phyloP scores from a whole-genome alignment of 164 flowering plant genomes.

The Warburgia ugandensis region DNA sequence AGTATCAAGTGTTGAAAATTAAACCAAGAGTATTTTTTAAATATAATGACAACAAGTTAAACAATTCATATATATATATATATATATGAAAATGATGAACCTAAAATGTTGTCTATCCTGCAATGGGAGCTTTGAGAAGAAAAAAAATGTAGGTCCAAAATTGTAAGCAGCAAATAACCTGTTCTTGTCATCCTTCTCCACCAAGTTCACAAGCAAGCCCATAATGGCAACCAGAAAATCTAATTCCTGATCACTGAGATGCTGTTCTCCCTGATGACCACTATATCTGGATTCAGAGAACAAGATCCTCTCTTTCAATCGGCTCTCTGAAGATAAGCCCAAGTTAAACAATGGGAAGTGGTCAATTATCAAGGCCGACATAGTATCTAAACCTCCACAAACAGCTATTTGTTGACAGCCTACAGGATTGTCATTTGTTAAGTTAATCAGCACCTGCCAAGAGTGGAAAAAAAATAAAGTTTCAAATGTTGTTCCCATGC shows the following conservation, averaged over 20 bases:
- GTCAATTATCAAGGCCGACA: constrained; percentile 60
- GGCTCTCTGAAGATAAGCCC: constrained; percentile 16
- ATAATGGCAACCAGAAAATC: constrained; percentile 95
- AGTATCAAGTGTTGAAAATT: no score
- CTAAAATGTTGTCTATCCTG: not conserved
- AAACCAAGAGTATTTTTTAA: no score
- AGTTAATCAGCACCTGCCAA: constrained; percentile 90
- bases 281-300: constrained; percentile 14
- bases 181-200: constrained; percentile 83
- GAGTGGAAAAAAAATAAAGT: not conserved
- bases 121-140: not conserved
- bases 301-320: constrained; percentile 15
- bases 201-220: constrained; percentile 95
- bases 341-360: constrained; percentile 73
- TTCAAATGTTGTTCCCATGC: no score
- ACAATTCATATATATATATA: no score
- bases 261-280: constrained; percentile 29
- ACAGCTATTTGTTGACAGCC: constrained; percentile 93
- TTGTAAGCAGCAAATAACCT: constrained; percentile 35
- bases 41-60: no score
- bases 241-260: constrained; percentile 69
- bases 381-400: constrained; percentile 76
- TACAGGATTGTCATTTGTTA: constrained; percentile 83
- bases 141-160: not conserved
- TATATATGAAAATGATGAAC: no score